Percentiles rank a stretch among this genome's conserved stretches.
These are phyloP conservation scores for Sporisorium scitamineum DNA, from an alignment of 1,284 basidiomycete species.

Conservation along the genomic window DNA sequence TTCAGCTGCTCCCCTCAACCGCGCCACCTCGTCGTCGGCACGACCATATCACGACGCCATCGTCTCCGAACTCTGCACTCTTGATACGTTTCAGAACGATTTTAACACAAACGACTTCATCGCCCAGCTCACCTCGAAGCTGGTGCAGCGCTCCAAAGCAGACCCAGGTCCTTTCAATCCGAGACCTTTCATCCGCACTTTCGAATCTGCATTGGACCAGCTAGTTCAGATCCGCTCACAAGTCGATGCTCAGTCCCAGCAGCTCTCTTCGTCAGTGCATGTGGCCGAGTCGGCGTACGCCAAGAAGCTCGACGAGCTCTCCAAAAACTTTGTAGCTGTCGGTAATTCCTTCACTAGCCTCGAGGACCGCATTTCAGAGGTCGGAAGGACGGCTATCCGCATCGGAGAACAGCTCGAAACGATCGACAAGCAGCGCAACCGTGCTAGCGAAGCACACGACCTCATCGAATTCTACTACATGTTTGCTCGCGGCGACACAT, in stretches of 20 bases:
- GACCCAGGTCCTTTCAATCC: conserved; percentile 91
- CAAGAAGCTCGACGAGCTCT: conserved; percentile 89
- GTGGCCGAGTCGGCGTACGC: conserved; percentile 93
- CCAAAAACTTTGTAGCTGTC: conserved; percentile 82
- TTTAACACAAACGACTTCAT: conserved; percentile 94
- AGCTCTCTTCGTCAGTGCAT: conserved; percentile 90
- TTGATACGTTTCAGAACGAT: conserved; percentile 79
- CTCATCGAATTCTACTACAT: conserved; percentile 96
- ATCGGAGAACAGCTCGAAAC: conserved; percentile 95
- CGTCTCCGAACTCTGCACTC: conserved; percentile 76
- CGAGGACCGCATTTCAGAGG: conserved; percentile 80
- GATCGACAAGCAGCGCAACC: conserved; percentile 88
- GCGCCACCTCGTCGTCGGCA: conserved; percentile 25
- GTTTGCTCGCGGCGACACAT: conserved; percentile 85
- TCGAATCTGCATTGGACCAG: conserved; percentile 88
- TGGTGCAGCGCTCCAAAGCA: conserved; percentile 84
- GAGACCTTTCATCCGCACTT: conserved; percentile 88
- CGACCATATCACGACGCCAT: conserved; percentile 72
- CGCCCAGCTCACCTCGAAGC: conserved; percentile 82
- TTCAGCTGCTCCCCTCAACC: conserved; percentile 29
- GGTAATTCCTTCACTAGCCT: conserved; percentile 61
- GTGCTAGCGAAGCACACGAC: conserved; percentile 93
- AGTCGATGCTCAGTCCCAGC: conserved; percentile 86
- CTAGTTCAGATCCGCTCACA: conserved; percentile 86
- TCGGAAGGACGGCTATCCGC: conserved; percentile 91